Conservation (phyloP, 208 protist genomes). For the Leishmania arabica region DNA sequence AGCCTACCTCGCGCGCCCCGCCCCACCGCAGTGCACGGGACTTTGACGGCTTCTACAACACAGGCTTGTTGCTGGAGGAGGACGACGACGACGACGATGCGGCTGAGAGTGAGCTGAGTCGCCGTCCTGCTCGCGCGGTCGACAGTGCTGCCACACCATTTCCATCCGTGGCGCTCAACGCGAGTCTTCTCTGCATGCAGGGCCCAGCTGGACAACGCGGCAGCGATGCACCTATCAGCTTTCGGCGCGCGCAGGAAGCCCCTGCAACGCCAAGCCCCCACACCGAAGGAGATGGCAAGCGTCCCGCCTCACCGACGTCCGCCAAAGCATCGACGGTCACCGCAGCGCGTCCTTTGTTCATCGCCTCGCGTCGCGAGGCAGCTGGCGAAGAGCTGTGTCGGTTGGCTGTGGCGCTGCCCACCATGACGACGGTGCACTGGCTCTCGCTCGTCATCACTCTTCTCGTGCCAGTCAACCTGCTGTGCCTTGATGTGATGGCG, state of each 20-base stretch:
- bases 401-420: conserved; percentile 8
- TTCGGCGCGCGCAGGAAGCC: neutral
- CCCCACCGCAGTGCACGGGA: conserved; percentile 7
- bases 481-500: conserved; percentile 31
- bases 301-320: neutral
- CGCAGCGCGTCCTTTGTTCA: neutral
- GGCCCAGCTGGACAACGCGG: neutral
- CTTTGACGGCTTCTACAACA: conserved; percentile 26
- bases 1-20: neutral
- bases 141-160: neutral
- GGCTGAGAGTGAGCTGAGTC: neutral
- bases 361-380: neutral
- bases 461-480: conserved; percentile 28
- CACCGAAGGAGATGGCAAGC: neutral
- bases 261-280: neutral
- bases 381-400: conserved; percentile 7
- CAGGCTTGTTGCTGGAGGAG: conserved; percentile 13
- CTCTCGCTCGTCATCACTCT: conserved; percentile 34
- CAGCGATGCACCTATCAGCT: neutral
- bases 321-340: neutral
- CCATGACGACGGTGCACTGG: conserved; percentile 9
- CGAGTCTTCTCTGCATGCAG: neutral
- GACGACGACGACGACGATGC: conserved; percentile 13
- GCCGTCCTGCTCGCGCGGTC: neutral
- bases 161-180: neutral